Evolutionary conservation across 2,329 filamentous ascomycete genomes (phyloP).

Genomic region (Alternaria ventricosa): DNA sequence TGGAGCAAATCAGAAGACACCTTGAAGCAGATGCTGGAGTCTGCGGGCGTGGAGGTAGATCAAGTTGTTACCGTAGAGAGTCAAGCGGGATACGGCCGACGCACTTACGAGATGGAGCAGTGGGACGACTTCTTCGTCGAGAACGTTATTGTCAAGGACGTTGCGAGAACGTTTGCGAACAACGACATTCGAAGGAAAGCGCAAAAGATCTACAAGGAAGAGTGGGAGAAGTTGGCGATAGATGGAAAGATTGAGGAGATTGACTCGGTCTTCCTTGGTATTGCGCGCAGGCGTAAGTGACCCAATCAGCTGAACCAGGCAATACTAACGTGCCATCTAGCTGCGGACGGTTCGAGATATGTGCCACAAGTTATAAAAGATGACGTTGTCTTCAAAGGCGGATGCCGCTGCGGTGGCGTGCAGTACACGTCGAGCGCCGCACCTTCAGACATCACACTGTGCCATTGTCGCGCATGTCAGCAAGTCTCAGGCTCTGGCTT

Average conservation of each 20-base stretch:
- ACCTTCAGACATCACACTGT: slow-evolving; percentile 50
- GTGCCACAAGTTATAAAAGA: slow-evolving; percentile 11
- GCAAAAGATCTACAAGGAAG: slow-evolving; percentile 41
- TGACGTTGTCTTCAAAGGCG: slow-evolving; percentile 46
- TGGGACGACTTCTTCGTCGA: slow-evolving; percentile 48
- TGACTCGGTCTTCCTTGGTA: slow-evolving; percentile 48
- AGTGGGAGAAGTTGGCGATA: slow-evolving; percentile 48
- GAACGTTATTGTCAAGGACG: slow-evolving; percentile 35
- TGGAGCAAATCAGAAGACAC: slow-evolving; percentile 45
- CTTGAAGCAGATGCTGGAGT: slow-evolving; percentile 40
- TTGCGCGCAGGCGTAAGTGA: slow-evolving; percentile 43
- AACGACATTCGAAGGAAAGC: slow-evolving; percentile 44
- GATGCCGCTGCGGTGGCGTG: slow-evolving; percentile 54
- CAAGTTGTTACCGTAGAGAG: slow-evolving; percentile 40
- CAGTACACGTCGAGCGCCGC: slow-evolving; percentile 49
- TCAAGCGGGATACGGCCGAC: slow-evolving; percentile 41
- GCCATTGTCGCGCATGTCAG: slow-evolving; percentile 59
- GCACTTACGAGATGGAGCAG: slow-evolving; percentile 36
- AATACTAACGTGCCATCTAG: slow-evolving; percentile 19
- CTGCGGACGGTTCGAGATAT: slow-evolving; percentile 34
- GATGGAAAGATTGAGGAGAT: slow-evolving; percentile 49
- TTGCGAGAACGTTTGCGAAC: slow-evolving; percentile 34
- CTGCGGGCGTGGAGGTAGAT: slow-evolving; percentile 46
- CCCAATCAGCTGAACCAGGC: neutral
- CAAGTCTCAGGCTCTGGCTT: slow-evolving; percentile 56